A percentile compares a stretch with the other conserved stretches of the same genome.
phyloP scores from a whole-genome alignment of 1,139 yeast species.

The Protomyces inouyei region DNA sequence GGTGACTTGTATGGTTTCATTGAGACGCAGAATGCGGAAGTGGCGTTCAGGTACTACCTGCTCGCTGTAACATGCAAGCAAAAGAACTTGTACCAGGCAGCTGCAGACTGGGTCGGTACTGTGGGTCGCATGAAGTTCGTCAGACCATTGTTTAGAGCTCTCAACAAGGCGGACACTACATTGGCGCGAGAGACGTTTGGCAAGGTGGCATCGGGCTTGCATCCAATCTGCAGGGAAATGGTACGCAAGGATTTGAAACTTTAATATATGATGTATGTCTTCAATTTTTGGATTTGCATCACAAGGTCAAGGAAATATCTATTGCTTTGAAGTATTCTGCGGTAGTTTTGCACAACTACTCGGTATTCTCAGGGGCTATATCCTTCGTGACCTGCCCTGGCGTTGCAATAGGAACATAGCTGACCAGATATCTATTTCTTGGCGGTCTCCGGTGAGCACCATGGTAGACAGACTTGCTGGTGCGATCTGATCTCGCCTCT shows the following conservation, averaged over 20 bases:
- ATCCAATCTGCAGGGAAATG: constrained; percentile 77
- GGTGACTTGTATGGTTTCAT: constrained; percentile 48
- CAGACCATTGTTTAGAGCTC: constrained; percentile 70
- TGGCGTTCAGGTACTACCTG: constrained; percentile 69
- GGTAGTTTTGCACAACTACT: too few species aligned
- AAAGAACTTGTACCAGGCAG: constrained; percentile 42
- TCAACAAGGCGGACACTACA: constrained; percentile 59
- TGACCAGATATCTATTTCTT: too few species aligned
- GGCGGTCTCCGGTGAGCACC: too few species aligned
- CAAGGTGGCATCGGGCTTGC: constrained; percentile 57
- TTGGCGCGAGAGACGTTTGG: constrained; percentile 64
- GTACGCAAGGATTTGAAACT: constrained; percentile 65
- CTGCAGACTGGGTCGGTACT: constrained; percentile 81
- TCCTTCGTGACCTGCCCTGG: too few species aligned
- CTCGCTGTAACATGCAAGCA: constrained; percentile 39
- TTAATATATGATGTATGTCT: too few species aligned
- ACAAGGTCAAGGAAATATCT: too few species aligned
- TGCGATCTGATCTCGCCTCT: too few species aligned
- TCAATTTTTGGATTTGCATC: too few species aligned
- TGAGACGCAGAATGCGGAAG: constrained; percentile 67
- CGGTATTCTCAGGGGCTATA: too few species aligned
- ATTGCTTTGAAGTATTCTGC: too few species aligned
- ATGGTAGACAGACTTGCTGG: too few species aligned
- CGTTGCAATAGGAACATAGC: too few species aligned
- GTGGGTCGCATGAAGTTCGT: constrained; percentile 95